These are phyloP conservation scores for Termitomyces eurrhizus DNA, from an alignment of 768 basidiomycete genomes.

Conservation along the genomic window DNA sequence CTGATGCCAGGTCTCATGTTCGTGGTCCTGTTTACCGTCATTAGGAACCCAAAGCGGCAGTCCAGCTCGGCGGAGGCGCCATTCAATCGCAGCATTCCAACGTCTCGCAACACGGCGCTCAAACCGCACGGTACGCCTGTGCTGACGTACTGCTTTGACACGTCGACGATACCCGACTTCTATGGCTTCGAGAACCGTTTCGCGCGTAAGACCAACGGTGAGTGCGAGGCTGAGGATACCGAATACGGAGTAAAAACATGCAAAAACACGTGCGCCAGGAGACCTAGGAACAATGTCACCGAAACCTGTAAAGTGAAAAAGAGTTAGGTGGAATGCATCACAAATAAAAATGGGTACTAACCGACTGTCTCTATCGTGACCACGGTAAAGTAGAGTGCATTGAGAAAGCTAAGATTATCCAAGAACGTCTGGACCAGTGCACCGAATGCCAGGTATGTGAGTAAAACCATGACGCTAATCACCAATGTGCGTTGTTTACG, in stretches of 20 bases:
- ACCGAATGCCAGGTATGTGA: constrained; percentile 73
- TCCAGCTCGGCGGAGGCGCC: constrained; percentile 50
- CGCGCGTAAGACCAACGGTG: constrained; percentile 60
- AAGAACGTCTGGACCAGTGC: constrained; percentile 54
- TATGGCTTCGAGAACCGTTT: constrained; percentile 69
- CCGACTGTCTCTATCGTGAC: constrained; percentile 70
- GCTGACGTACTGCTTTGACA: constrained; percentile 39
- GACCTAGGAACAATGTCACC: constrained; percentile 66
- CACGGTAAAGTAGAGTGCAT: constrained; percentile 76
- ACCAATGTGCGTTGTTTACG: constrained; percentile 76
- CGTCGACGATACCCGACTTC: constrained; percentile 63
- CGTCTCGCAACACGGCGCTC: constrained; percentile 44
- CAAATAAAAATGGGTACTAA: constrained; percentile 15
- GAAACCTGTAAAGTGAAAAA: constrained; percentile 42
- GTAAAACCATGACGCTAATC: constrained; percentile 70
- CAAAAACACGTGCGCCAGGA: constrained; percentile 53
- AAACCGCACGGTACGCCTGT: constrained; percentile 37
- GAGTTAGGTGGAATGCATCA: constrained; percentile 1
- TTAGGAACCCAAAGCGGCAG: constrained; percentile 53
- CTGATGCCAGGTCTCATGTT: constrained; percentile 2
- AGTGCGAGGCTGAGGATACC: constrained; percentile 65
- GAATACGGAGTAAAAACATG: constrained; percentile 51
- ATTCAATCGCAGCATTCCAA: constrained; percentile 62
- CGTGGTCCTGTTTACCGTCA: constrained; percentile 6
- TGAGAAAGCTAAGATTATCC: constrained; percentile 56